Evolutionary conservation across 2,329 filamentous ascomycete species (phyloP), one percentile per base, ranked within the genome.

Genomic region (Trichophyton schoenleinii): DNA sequence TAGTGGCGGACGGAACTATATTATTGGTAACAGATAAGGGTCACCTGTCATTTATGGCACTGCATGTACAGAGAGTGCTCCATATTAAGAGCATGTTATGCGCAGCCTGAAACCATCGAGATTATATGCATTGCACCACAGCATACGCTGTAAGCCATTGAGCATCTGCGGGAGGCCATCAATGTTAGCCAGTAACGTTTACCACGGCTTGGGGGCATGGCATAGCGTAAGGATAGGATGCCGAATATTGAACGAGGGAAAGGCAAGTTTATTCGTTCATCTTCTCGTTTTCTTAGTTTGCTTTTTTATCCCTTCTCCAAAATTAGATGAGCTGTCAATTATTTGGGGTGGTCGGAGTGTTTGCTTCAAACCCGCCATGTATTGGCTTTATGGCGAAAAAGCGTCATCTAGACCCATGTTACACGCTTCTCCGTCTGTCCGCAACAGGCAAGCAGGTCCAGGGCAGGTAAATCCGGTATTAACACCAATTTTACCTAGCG

Each of bases 61-160:
- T 55, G 49, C 49, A 55, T 34, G 28, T 55, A 44, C 41, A 18
- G 41, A 18, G 41, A 44, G 41, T 44, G 41, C 41, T 44, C 41
- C 41, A 18, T 44, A 36, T 55, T 20, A 49, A 22, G 46, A 15
- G 46, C 46, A 8, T 49, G 13, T 55, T 55, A 55, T 55, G 49
- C 49, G 49, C 49, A 34, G 20, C 46, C 46, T 49, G 20, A 25
- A 48, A 48, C 44, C 44, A 48, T 25, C 44, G 25, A 55, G 49
- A 55, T 55, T 55, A 36, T 55, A 20, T 55, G 49, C 49, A 55
- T 55, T 55, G 49, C 49, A 55, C 18, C 49, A 55, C 49, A 55
- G 49, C 49, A 55, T 55, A 36, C 49, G 49, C 34, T 55, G 49
- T 55, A 55, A 55, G 28, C 25, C 49, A 55, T 55, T 28, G 13